Conservation (phyloP, 768 basidiomycete species). For the Baorangia bicolor region DNA sequence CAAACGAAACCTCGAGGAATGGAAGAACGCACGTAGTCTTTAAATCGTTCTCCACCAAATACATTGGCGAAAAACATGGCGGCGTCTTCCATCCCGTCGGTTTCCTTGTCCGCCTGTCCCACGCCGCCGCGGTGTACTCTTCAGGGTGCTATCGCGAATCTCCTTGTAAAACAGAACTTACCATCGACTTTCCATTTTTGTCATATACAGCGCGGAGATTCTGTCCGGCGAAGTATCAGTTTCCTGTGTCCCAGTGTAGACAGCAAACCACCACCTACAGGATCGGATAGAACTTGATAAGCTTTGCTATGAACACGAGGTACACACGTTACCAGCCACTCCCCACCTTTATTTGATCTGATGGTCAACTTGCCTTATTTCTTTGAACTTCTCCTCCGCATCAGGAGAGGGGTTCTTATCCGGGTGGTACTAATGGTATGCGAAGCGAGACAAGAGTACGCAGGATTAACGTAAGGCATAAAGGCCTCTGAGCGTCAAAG, state of each 20-base stretch:
- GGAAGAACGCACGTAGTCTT: constrained; percentile 70
- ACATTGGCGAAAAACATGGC: constrained; percentile 94
- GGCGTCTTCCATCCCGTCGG: constrained; percentile 87
- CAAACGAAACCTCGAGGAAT: neutral
- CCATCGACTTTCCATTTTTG: constrained; percentile 91
- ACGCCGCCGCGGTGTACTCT: neutral
- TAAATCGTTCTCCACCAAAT: constrained; percentile 92
- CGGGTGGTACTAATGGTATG: constrained; percentile 73
- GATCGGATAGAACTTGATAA: constrained; percentile 87
- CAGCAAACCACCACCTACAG: constrained; percentile 47
- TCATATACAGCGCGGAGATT: constrained; percentile 90
- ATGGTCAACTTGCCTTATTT: constrained; percentile 66
- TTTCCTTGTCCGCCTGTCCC: constrained; percentile 69
- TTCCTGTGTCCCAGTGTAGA: constrained; percentile 4
- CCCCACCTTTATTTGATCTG: constrained; percentile 10
- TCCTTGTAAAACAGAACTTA: constrained; percentile 32
- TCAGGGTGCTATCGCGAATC: constrained; percentile 7
- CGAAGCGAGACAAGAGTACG: neutral
- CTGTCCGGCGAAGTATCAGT: constrained; percentile 33
- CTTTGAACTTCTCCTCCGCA: constrained; percentile 96
- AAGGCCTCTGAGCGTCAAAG: neutral
- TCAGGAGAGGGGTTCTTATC: constrained; percentile 94
- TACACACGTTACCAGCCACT: constrained; percentile 15
- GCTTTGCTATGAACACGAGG: constrained; percentile 66
- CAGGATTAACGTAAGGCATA: neutral